Evolutionary conservation across 257 asterid genomes (phyloP).

Genomic region (Linderniella brevidens): DNA sequence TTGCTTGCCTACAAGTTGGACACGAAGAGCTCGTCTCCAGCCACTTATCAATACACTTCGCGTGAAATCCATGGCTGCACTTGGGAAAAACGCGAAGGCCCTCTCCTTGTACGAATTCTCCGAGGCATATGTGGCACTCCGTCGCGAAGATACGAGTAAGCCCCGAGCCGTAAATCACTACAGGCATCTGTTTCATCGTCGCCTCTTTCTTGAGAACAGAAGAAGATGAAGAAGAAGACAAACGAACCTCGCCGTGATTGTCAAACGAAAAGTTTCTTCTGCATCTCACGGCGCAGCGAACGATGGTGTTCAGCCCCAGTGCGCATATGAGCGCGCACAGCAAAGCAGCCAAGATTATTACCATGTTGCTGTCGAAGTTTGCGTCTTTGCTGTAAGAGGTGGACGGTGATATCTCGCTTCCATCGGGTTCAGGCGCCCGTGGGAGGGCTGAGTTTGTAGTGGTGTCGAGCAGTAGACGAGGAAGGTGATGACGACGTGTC

Average conservation of each 20-base stretch:
- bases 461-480: conserved; percentile 14
- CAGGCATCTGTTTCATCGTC: conserved; percentile 25
- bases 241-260: conserved; percentile 4
- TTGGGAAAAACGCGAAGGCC: conserved; percentile 38
- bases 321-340: conserved; percentile 49
- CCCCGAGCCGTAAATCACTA: conserved; percentile 24
- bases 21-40: conserved; percentile 38
- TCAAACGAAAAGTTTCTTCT: conserved; percentile 3
- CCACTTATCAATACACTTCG: conserved; percentile 49
- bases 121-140: conserved; percentile 55
- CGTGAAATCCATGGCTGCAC: conserved; percentile 55
- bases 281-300: conserved; percentile 39
- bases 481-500: conserved; percentile 7
- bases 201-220: conserved; percentile 9
- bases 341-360: conserved; percentile 44
- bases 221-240: conserved; percentile 3
- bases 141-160: conserved; percentile 13
- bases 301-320: conserved; percentile 38
- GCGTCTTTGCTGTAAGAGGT: conserved; percentile 11
- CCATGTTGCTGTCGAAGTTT: conserved; percentile 49
- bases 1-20: conserved; percentile 52
- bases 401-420: conserved; percentile 8
- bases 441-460: conserved; percentile 1
- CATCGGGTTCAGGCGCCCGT: neutral
- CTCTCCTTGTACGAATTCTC: conserved; percentile 46